Evolutionary conservation across 2,329 filamentous ascomycete genomes (phyloP), one percentile per base, ranked within the genome.

Genomic region (Colletotrichum sp.): DNA sequence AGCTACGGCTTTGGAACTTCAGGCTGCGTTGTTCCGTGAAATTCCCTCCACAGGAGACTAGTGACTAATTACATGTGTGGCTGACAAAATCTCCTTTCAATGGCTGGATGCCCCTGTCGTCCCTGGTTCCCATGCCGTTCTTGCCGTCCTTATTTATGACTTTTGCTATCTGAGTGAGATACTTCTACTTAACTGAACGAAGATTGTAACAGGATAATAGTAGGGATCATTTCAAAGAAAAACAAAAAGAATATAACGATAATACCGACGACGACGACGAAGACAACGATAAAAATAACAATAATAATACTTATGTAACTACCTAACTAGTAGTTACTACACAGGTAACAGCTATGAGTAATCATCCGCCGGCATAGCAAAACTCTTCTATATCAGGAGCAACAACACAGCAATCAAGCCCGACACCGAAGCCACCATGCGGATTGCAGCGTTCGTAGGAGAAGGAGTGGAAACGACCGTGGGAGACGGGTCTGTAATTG

Each of bases 361-460:
- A 3, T 18, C 11, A 11, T 0, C 18, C 38, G 38, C 38, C 5
- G 18, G 9, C 3, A 43, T n/a, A 11, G 0, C 16, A 38, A 38
- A 38, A 38, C 1, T 0, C 0, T 43, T 13, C 43, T 47, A 47
- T n/a, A 47, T 0, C 3, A 47, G 6, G 0, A 47, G 6, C 18
- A 29, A 4, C 38, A 67, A 21, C 5, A 67, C 9, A 5, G 55
- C 13, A 0, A 47, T 51, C 58, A 66, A 6, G 2, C 65, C 66
- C 1, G 8, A 58, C 4, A 68, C 11, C 1, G 51, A 15, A 3
- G 43, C 16, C 9, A 36, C 16, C 16, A 61, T 34, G 18, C 36
- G 55, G 2, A 31, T 4, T 1, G 55, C 69, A 16, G 24, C 65
- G 18, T 47, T 55, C 8, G 57, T 43, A 2, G 69, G 64, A 6